Conservation (phyloP, 176 grass and related monocot species). For the Zoysia japonica region DNA sequence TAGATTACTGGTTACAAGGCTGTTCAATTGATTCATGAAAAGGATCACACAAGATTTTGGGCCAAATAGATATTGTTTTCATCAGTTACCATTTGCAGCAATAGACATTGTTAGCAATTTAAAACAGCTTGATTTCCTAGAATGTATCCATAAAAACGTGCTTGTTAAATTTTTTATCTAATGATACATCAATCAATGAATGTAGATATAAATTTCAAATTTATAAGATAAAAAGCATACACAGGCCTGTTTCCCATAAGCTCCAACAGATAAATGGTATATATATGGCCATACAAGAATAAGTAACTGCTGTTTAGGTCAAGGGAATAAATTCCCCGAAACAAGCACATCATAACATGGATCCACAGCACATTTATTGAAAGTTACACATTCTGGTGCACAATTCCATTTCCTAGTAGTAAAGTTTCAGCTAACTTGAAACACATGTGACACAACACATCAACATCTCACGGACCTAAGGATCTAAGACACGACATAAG, state of each 20-base stretch:
- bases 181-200: neutral
- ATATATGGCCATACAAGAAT: neutral
- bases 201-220: neutral
- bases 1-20: neutral
- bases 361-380: neutral
- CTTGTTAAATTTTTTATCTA: neutral
- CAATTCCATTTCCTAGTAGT: neutral
- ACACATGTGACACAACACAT: neutral
- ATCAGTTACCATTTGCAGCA: neutral
- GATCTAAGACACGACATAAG: neutral
- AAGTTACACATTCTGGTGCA: neutral
- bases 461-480: neutral
- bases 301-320: neutral
- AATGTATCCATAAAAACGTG: neutral
- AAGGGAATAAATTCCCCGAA: constrained; percentile 1
- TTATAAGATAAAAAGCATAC: neutral
- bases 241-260: neutral
- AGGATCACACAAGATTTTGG: neutral
- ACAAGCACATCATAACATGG: neutral
- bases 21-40: neutral
- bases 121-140: neutral
- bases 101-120: neutral
- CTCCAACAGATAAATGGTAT: neutral
- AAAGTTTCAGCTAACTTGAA: neutral
- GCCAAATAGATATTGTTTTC: neutral